Evolutionary conservation across 768 basidiomycete species (phyloP).

Genomic region (Megacollybia marginata): DNA sequence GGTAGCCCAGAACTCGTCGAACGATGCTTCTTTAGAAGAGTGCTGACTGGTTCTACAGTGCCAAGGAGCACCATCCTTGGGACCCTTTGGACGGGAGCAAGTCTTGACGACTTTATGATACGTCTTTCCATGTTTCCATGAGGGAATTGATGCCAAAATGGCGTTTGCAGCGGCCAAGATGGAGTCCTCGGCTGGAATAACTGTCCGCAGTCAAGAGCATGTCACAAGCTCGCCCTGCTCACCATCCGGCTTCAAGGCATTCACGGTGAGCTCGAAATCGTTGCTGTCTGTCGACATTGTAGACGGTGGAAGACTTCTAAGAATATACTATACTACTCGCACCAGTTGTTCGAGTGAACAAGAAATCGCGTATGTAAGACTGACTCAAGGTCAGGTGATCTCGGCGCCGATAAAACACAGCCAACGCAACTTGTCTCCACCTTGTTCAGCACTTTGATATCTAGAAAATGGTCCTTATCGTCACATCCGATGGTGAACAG

Average conservation of each 20-base stretch:
- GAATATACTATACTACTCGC: background rate
- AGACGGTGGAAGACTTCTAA: background rate
- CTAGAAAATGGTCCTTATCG: slow-evolving; percentile 81
- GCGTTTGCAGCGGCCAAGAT: slow-evolving; percentile 45
- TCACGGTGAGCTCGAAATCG: background rate
- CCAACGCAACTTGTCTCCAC: background rate
- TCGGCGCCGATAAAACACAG: background rate
- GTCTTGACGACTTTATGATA: slow-evolving; percentile 54
- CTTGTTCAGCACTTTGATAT: background rate
- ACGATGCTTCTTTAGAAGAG: slow-evolving; percentile 54
- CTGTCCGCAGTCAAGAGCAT: slow-evolving; percentile 22
- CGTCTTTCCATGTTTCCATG: slow-evolving; percentile 67
- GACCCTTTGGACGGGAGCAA: slow-evolving; percentile 40
- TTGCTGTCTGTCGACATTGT: background rate
- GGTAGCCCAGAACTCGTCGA: slow-evolving; percentile 68
- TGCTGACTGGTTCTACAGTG: slow-evolving; percentile 65
- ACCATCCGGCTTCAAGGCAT: background rate
- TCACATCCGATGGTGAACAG: slow-evolving; percentile 92
- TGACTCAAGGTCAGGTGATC: background rate
- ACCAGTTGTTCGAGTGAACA: background rate
- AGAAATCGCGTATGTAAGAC: background rate
- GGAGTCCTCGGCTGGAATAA: slow-evolving; percentile 52
- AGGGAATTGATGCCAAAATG: slow-evolving; percentile 46
- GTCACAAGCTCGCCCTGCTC: background rate
- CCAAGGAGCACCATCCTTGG: slow-evolving; percentile 57